Evolutionary conservation across 140 eudicot genomes (phyloP).

Genomic region (Anethum foeniculum): DNA sequence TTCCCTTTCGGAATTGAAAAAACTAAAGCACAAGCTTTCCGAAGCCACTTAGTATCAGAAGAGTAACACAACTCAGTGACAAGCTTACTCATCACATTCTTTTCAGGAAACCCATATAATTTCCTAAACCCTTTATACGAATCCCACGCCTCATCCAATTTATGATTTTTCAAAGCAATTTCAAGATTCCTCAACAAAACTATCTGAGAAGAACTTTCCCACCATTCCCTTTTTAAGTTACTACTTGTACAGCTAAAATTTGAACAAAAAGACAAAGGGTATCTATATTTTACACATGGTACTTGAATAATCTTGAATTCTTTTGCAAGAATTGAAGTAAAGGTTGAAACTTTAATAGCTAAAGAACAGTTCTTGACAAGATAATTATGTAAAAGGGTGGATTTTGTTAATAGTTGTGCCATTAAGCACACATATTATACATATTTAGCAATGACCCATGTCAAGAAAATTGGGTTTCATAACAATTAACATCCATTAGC

Average conservation of each 20-base stretch:
- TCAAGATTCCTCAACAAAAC: conserved; percentile 48
- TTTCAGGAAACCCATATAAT: conserved; percentile 54
- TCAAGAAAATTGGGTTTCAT: background rate
- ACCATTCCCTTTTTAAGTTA: conserved; percentile 17
- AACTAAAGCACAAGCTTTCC: conserved; percentile 46
- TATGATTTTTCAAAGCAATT: conserved; percentile 38
- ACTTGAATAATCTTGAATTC: conserved; percentile 10
- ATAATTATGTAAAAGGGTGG: background rate
- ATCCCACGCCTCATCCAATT: conserved; percentile 60
- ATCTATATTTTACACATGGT: background rate
- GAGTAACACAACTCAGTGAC: conserved; percentile 58
- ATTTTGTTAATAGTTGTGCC: conserved; percentile 5
- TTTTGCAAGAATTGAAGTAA: conserved; percentile 13
- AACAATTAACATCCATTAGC: background rate
- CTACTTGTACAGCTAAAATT: conserved; percentile 21
- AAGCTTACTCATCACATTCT: conserved; percentile 28
- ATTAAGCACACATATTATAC: background rate
- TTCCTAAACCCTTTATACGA: conserved; percentile 44
- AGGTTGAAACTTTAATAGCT: conserved; percentile 10
- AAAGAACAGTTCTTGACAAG: conserved; percentile 21
- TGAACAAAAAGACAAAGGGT: background rate
- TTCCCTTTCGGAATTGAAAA: conserved; percentile 34
- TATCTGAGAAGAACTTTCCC: conserved; percentile 36
- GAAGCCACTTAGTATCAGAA: conserved; percentile 49
- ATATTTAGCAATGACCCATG: background rate